Base-by-base conservation (phyloP, 208 protist species). In the Trypanosomatidae sp. region DNA sequence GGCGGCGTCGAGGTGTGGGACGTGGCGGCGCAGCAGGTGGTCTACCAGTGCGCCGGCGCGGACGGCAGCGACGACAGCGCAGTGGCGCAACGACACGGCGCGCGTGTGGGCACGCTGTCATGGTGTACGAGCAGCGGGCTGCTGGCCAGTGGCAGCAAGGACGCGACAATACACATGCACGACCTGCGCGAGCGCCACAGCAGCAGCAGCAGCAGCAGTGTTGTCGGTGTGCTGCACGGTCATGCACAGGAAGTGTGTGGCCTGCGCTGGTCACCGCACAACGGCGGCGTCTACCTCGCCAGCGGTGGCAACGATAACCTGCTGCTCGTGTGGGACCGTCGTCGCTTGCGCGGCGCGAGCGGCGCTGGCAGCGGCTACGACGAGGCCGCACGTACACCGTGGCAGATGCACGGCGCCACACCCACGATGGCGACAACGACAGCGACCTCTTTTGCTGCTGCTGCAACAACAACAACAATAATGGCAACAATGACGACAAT, bases 261-360 rank as follows among this genome's bases (percentile, higher is more conserved):
- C 2, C 64, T 99, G 23, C 69, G 88, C 27, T 99, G 96, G 94
- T 97, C 84, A 4, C 71, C 75, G 1, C 27, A 42, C 37, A 18
- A 21, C 20, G 79, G 94, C 52, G 89, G 92, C 18, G 56, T 54
- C 0, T 78, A 96, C 58, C 60, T 99, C 7, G 97, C 97, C 27
- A 97, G 85, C 8, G 97, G 97, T 15, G 96, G 96, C 49, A 99
- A 99, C 59, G 97, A 99, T 62, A 99, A 99, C 60, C 66, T 97
- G 21, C 64, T 98, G 13, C 81, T 96, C 28, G 51, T 99, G 23
- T 99, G 96, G 96, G 95, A 98, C 49, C 62, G 56, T 20, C 78
- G 67, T 15, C 35, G 26, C 42, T 20, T 82, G 21, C 4, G 22
- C 25, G 13, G 19, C 19, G 42, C 33, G 15, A 43, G 18, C 26